Evolutionary conservation across 176 grass and related monocot species (phyloP), one percentile per base, ranked within the genome.

Genomic region (Luzula sylvatica): DNA sequence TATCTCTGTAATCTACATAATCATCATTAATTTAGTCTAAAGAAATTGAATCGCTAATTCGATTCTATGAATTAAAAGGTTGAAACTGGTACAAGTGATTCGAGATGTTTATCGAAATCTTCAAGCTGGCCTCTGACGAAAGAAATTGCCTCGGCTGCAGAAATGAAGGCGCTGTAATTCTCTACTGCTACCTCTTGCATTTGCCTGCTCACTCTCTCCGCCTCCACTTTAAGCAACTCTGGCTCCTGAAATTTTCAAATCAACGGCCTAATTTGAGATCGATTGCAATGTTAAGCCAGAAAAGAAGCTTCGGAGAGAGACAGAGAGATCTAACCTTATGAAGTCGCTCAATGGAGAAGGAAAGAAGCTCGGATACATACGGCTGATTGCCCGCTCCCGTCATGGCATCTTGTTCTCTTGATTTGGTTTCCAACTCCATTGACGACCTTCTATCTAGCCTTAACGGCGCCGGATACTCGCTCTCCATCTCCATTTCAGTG

Each of bases 151-250:
- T 96, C 90, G 9, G 90, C 79, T 0, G 90, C 90, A 25, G 90
- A 78, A 39, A 96, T 96, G 69, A 96, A 96, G 9, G 84, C 84
- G 11, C 54, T 82, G 68, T 96, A 98, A 70, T 98, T 98, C 56
- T 89, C 86, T 43, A 98, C 93, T 6, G 93, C 93, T 65, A 98
- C 93, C 71, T 98, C 93, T 74, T 98, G 93, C 93, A 98, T 98
- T 79, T 98, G 93, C 70, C 86, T 74, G 71, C 78, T 69, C 65
- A 98, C 81, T 44, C 93, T 78, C 75, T 98, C 93, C n/a, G 80
- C 92, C 47, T 98, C 92, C 65, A 98, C 86, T 66, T 81, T 79
- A 52, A 98, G 72, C 46, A 98, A 67, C 81, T 98, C 92, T 53
- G 92, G 92, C 69, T 98, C 92, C 92, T 98, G 68, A 57, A n/a